A percentile compares a stretch with the other conserved stretches of the same genome.
Conservation (phyloP, 192 early-diverging fungal species). For the Neocallimastix lanati region DNA sequence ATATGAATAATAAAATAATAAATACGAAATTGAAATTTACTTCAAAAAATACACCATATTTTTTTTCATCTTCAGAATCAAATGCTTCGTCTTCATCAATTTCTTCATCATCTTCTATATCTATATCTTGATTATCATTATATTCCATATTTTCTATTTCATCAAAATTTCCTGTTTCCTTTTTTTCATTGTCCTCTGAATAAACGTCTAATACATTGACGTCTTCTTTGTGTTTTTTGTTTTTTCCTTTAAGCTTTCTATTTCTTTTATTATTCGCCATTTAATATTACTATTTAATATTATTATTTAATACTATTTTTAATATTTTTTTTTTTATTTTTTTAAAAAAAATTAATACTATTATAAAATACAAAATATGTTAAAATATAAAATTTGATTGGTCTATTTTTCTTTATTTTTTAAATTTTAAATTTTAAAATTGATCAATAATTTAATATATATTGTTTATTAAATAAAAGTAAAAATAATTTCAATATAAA, state of each 20-base stretch:
- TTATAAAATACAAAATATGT: too few relatives aligned
- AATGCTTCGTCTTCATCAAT: neutral
- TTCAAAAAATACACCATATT: neutral
- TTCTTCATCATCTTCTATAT: neutral
- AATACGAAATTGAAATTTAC: too few relatives aligned
- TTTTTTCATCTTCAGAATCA: neutral
- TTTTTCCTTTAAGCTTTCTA: neutral
- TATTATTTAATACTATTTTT: too few relatives aligned
- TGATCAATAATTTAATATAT: too few relatives aligned
- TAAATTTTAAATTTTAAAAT: neutral
- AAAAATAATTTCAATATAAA: too few relatives aligned
- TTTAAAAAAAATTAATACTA: too few relatives aligned
- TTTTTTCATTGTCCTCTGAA: neutral
- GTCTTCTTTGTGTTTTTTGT: neutral
- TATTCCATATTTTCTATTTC: neutral
- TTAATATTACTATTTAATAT: too few relatives aligned
- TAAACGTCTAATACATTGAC: neutral
- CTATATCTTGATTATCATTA: neutral
- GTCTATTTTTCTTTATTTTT: neutral
- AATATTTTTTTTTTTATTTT: too few relatives aligned
- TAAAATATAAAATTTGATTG: neutral
- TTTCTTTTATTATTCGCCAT: neutral
- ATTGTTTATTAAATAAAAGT: too few relatives aligned
- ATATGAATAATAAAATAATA: too few relatives aligned
- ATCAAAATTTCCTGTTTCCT: neutral